Percentiles rank a stretch among this genome's conserved stretches.
phyloP scores from a whole-genome alignment of 495 filamentous ascomycete species.

The Cladorrhinum samala region DNA sequence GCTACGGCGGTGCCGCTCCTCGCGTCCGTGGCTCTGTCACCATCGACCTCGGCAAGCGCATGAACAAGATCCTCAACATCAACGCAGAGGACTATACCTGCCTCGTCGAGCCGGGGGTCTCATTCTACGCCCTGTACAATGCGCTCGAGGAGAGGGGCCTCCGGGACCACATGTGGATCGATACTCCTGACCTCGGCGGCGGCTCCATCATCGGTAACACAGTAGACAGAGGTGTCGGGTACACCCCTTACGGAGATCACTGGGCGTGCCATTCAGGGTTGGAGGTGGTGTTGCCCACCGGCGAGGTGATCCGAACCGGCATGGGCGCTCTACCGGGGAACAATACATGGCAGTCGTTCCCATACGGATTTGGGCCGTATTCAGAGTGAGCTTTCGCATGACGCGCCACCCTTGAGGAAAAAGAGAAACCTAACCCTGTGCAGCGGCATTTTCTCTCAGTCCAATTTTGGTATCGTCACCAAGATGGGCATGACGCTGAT shows the following conservation, averaged over 20 bases:
- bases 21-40: slow-evolving; percentile 48
- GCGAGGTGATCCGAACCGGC: slow-evolving; percentile 50
- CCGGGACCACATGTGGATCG: slow-evolving; percentile 40
- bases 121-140: slow-evolving; percentile 49
- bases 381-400: slow-evolving; percentile 50
- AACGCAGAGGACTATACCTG: slow-evolving; percentile 46
- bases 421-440: slow-evolving; percentile 43
- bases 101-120: slow-evolving; percentile 55
- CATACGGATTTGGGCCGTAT: slow-evolving; percentile 51
- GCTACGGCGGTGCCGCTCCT: slow-evolving; percentile 54
- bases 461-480: slow-evolving; percentile 52
- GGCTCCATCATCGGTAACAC: slow-evolving; percentile 43
- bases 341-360: slow-evolving; percentile 46
- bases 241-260: slow-evolving; percentile 48
- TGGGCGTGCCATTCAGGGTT: slow-evolving; percentile 50
- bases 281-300: slow-evolving; percentile 52
- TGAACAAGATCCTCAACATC: slow-evolving; percentile 51
- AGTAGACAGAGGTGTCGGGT: slow-evolving; percentile 52
- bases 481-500: slow-evolving; percentile 54
- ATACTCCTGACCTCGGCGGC: slow-evolving; percentile 51
- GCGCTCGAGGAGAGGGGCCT: slow-evolving; percentile 37
- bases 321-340: slow-evolving; percentile 52
- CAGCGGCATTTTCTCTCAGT: slow-evolving; percentile 53
- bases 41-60: slow-evolving; percentile 48
- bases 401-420: no score